A percentile compares a stretch with the other conserved stretches of the same genome.
Conservation (phyloP, 129 eudicot species). For the Solidago caesia region DNA sequence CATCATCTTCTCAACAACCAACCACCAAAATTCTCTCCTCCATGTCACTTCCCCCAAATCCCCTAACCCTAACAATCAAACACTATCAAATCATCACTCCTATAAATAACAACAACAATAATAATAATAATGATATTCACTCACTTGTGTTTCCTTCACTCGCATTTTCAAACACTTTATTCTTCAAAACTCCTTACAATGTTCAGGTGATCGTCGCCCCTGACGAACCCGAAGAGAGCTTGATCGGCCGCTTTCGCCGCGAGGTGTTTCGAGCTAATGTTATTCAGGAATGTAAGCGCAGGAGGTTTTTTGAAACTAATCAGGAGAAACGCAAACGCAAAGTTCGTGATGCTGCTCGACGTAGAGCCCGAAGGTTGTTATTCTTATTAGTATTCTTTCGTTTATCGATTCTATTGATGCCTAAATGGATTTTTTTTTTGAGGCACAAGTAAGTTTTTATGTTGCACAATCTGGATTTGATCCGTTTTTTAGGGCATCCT, state of each 20-base stretch:
- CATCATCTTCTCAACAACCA: constrained; percentile 13
- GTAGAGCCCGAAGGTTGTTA: constrained; percentile 54
- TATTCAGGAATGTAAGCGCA: constrained; percentile 50
- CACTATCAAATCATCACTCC: constrained; percentile 2
- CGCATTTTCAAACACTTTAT: constrained; percentile 32
- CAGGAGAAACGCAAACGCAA: constrained; percentile 66
- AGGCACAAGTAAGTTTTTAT: too few relatives aligned
- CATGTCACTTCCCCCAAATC: constrained; percentile 6
- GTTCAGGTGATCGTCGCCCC: constrained; percentile 48
- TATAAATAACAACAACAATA: not conserved
- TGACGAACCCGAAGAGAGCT: constrained; percentile 49
- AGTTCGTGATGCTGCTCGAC: constrained; percentile 56
- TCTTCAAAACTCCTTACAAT: constrained; percentile 56
- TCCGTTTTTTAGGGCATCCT: too few relatives aligned
- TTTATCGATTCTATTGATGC: too few relatives aligned
- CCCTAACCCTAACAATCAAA: constrained; percentile 17
- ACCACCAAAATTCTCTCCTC: constrained; percentile 8
- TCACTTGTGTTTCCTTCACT: constrained; percentile 37
- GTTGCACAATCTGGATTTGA: too few relatives aligned
- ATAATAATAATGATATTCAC: constrained; percentile 8
- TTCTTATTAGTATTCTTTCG: not conserved
- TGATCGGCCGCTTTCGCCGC: constrained; percentile 49
- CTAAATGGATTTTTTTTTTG: too few relatives aligned
- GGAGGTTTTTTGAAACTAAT: constrained; percentile 47
- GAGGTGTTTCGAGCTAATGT: constrained; percentile 48